Conservation (phyloP, 2,329 filamentous ascomycete genomes). For the Myriosclerotinia scirpicola region DNA sequence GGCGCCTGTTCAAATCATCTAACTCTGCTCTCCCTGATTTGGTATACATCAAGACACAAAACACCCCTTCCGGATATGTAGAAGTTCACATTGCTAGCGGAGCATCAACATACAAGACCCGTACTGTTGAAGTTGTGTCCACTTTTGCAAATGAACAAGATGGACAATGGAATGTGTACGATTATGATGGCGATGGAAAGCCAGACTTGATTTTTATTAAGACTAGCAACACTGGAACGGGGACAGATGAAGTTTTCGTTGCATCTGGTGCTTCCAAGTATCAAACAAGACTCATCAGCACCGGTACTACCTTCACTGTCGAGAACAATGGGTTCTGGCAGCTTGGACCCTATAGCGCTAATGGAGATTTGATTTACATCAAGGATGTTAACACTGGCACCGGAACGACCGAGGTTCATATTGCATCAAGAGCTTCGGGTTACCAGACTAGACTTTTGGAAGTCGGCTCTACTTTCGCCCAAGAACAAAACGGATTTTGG, state of each 20-base stretch:
- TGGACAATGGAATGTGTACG: conserved; percentile 22
- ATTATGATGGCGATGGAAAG: conserved; percentile 21
- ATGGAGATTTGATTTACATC: conserved; percentile 20
- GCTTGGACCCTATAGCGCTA: conserved; percentile 3
- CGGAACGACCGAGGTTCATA: conserved; percentile 13
- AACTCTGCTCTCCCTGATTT: conserved; percentile 10
- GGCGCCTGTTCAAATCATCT: conserved; percentile 11
- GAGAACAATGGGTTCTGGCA: conserved; percentile 22
- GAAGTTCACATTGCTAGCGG: conserved; percentile 21
- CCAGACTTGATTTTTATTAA: conserved; percentile 23
- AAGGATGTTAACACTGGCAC: conserved; percentile 18
- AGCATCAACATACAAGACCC: neutral
- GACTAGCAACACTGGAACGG: conserved; percentile 19
- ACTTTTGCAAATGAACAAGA: conserved; percentile 21
- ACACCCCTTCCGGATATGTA: conserved; percentile 3
- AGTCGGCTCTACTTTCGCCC: conserved; percentile 11
- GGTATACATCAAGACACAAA: conserved; percentile 14
- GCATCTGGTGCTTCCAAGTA: conserved; percentile 19
- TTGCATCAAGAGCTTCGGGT: conserved; percentile 9
- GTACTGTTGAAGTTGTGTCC: conserved; percentile 21
- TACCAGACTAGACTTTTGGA: conserved; percentile 17
- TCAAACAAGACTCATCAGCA: neutral
- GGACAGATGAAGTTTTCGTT: conserved; percentile 14
- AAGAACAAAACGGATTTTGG: conserved; percentile 21
- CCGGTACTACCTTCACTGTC: conserved; percentile 4